phyloP scores from a whole-genome alignment of 2,329 filamentous ascomycete genomes.

The Exophiala lecanii-corni region DNA sequence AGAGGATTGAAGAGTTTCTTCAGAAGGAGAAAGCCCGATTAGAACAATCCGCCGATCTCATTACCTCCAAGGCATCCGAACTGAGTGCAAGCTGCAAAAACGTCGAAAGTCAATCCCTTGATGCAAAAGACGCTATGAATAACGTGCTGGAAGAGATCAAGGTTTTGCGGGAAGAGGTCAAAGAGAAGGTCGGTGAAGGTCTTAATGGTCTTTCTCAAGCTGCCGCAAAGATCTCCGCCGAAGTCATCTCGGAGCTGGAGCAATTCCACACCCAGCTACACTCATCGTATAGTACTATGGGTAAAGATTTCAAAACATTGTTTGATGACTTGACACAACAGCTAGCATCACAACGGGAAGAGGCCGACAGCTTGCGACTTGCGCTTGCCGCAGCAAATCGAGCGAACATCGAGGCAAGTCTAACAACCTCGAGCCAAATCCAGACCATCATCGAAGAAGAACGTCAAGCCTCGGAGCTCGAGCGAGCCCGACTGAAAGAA shows the following conservation, averaged over 20 bases:
- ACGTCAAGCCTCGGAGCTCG: conserved; percentile 63
- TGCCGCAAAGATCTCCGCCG: conserved; percentile 81
- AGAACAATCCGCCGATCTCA: conserved; percentile 62
- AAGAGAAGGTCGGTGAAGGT: conserved; percentile 77
- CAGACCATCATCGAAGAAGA: conserved; percentile 71
- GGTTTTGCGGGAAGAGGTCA: conserved; percentile 80
- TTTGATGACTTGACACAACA: conserved; percentile 78
- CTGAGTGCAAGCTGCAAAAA: conserved; percentile 66
- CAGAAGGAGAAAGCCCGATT: conserved; percentile 68
- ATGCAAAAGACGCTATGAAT: conserved; percentile 80
- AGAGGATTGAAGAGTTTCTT: conserved; percentile 73
- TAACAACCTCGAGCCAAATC: conserved; percentile 61
- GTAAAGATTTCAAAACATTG: conserved; percentile 76
- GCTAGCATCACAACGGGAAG: conserved; percentile 68
- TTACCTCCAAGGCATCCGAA: conserved; percentile 63
- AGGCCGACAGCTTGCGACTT: conserved; percentile 67
- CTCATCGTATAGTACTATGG: conserved; percentile 74
- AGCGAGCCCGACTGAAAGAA: conserved; percentile 67
- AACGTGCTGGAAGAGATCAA: conserved; percentile 88
- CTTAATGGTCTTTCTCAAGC: conserved; percentile 76
- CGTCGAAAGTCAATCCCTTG: conserved; percentile 48
- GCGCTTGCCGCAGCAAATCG: conserved; percentile 69
- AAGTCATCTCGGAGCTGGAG: conserved; percentile 79
- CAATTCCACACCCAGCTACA: conserved; percentile 81
- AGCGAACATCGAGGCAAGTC: conserved; percentile 64